phyloP scores from a whole-genome alignment of 257 asterid genomes.

The Anisodus tanguticus region DNA sequence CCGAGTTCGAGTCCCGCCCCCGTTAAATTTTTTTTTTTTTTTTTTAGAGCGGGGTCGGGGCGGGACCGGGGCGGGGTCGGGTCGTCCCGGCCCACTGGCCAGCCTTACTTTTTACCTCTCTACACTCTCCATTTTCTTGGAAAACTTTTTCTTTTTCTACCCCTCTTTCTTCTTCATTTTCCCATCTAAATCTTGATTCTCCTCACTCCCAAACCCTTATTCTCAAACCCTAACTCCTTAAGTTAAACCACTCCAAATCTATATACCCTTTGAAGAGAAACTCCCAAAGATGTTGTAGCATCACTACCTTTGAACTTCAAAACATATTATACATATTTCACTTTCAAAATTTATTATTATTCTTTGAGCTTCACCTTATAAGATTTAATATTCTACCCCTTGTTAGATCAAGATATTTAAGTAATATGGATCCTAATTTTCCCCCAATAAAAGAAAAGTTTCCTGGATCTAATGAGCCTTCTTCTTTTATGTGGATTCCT shows the following conservation, averaged over 20 bases:
- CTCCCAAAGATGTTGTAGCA: slow-evolving; percentile 12
- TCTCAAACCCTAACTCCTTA: slow-evolving; percentile 4
- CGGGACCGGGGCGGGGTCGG: too few relatives aligned
- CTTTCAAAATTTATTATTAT: neutral
- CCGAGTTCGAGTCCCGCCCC: too few relatives aligned
- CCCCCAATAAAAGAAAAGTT: slow-evolving; percentile 42
- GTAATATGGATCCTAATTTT: slow-evolving; percentile 40
- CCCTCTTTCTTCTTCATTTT: neutral
- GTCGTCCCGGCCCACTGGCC: too few relatives aligned
- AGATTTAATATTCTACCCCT: neutral
- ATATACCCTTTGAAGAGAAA: slow-evolving; percentile 4
- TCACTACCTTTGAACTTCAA: neutral
- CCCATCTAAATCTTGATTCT: slow-evolving; percentile 20
- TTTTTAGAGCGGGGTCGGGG: too few relatives aligned
- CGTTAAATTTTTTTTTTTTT: too few relatives aligned
- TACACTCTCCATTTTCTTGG: neutral
- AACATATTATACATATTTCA: neutral
- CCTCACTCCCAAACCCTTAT: neutral
- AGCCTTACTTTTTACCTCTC: slow-evolving; percentile 5
- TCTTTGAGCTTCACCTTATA: neutral
- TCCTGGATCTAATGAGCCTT: slow-evolving; percentile 32
- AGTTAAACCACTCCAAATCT: neutral
- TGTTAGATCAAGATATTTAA: neutral
- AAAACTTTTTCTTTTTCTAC: neutral
- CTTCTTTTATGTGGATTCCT: slow-evolving; percentile 37